Evolutionary conservation across 805 yeast genomes (phyloP), one percentile per base, ranked within the genome.

Genomic region (Metschnikowia arizonensis): DNA sequence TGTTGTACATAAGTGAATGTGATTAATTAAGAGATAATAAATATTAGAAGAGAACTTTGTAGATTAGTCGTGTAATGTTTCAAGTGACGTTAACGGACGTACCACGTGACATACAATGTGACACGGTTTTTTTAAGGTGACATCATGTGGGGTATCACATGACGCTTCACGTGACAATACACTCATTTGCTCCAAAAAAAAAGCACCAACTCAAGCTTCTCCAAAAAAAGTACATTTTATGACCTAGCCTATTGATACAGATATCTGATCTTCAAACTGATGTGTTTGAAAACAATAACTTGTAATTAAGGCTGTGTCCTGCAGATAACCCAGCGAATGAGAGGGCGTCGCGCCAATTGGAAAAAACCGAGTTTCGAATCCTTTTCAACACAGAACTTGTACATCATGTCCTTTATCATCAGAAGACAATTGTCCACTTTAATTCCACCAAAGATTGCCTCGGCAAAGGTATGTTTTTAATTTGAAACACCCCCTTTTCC

Each of bases 401-500:
- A 31, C 49, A 47, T 41, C 48, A 88, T 86, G 95, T 85, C 93
- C 63, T 85, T 82, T 76, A 77, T 89, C 71, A 77, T 82, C 64
- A 90, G 87, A 83, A 90, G 99, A 76, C 84, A 84, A 61, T 79
- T 91, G 69, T 89, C 98, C 56, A 85, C 97, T 63, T 79, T 91
- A 76, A 90, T 91, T 65, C 99, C 99, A 60, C 99, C 99, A 69
- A 91, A 91, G 91, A 83, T 91, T 65, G 97, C 97, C 47, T 89
- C 97, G 52, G 93, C 96, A 38, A 79, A 83, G 72, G 91, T 85
- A 79, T 61, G 90, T 68, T 33, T n/a, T n/a, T n/a, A n/a, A 18
- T 11, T 18, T 18, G 24, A 18, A 8, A 14, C 23, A 14, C 6
- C 35, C 35, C 12, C 24, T 12, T 33, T 33, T 19, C 7, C 17